Conservation (phyloP, 345 rosid genomes). For the Salix suchowensis region DNA sequence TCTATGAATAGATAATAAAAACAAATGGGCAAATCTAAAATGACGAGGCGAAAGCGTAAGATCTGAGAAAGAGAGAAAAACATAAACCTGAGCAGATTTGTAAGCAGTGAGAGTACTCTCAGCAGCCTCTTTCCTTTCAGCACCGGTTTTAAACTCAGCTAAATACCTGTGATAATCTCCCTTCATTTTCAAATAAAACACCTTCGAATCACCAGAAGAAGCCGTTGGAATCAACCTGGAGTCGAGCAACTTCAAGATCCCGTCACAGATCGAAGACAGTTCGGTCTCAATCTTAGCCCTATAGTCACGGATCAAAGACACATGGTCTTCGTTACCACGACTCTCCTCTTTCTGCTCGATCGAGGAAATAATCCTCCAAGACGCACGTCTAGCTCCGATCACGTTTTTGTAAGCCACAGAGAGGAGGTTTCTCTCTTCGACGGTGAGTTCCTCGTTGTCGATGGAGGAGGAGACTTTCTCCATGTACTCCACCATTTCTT, state of each 20-base stretch:
- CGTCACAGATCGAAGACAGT: slow-evolving; percentile 66
- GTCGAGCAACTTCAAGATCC: slow-evolving; percentile 82
- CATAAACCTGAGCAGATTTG: slow-evolving; percentile 77
- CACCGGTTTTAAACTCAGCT: slow-evolving; percentile 78
- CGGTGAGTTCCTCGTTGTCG: slow-evolving; percentile 61
- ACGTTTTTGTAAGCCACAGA: slow-evolving; percentile 97
- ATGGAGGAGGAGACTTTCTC: slow-evolving; percentile 65
- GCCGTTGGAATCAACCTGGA: slow-evolving; percentile 65
- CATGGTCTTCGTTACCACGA: slow-evolving; percentile 90
- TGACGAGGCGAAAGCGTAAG: background rate
- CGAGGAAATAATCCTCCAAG: slow-evolving; percentile 87
- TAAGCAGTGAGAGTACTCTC: slow-evolving; percentile 80
- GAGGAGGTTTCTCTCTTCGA: slow-evolving; percentile 90
- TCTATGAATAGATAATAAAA: background rate
- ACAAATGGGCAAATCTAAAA: background rate
- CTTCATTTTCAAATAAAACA: slow-evolving; percentile 87
- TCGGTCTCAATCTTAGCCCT: slow-evolving; percentile 76
- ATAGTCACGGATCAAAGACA: slow-evolving; percentile 70
- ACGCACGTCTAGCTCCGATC: slow-evolving; percentile 89
- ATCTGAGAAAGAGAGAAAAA: background rate
- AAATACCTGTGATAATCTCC: slow-evolving; percentile 85
- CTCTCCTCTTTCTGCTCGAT: slow-evolving; percentile 91
- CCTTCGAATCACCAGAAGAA: slow-evolving; percentile 70
- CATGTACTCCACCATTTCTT: slow-evolving; percentile 95
- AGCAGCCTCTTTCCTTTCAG: slow-evolving; percentile 85